These are phyloP conservation scores for Hymenoscyphus albidus DNA, from an alignment of 2,329 filamentous ascomycete species.

Conservation along the genomic window DNA sequence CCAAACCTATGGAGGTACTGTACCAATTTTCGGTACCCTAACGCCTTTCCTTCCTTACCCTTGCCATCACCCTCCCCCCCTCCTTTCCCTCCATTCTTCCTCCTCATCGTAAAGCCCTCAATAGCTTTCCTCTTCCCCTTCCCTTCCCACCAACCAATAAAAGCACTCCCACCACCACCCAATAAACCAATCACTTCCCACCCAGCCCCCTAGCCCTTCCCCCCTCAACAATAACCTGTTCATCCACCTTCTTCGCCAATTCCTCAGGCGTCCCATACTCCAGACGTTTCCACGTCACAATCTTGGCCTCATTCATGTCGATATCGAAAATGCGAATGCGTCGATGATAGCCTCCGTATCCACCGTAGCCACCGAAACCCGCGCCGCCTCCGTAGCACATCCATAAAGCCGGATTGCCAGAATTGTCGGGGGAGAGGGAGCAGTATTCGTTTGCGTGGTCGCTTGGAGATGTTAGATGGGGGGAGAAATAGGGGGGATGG, in stretches of 20 bases:
- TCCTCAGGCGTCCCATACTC: constrained; percentile 55
- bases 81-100: too few relatives aligned
- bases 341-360: constrained; percentile 81
- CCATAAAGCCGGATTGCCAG: constrained; percentile 68
- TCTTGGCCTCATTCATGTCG: constrained; percentile 83
- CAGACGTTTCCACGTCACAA: constrained; percentile 87
- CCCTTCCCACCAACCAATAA: too few relatives aligned
- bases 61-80: neutral
- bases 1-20: too few relatives aligned
- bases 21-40: neutral
- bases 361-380: constrained; percentile 92
- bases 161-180: neutral
- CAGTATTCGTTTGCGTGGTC: constrained; percentile 99
- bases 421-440: constrained; percentile 51
- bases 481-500: neutral
- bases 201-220: constrained; percentile 39
- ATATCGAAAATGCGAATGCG: constrained; percentile 87
- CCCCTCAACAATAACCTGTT: constrained; percentile 63
- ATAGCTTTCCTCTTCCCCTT: neutral
- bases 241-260: constrained; percentile 49
- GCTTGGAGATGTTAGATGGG: constrained; percentile 40
- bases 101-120: too few relatives aligned
- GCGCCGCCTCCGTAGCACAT: constrained; percentile 96
- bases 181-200: neutral
- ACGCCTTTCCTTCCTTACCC: neutral